phyloP scores from a whole-genome alignment of 1,284 basidiomycete genomes.

The Psilocybe mexicana region DNA sequence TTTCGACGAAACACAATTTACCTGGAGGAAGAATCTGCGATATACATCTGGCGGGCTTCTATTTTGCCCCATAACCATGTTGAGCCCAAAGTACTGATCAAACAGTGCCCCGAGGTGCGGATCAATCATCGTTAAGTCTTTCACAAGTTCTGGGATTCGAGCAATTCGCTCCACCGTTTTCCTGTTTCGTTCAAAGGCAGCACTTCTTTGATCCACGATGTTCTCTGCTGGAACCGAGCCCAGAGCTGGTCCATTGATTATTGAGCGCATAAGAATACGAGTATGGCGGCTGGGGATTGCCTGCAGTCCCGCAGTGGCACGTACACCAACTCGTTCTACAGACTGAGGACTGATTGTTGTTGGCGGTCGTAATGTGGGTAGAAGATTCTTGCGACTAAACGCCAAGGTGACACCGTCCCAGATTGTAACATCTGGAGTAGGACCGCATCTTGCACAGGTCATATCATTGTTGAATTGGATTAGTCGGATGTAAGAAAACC shows the following conservation, averaged over 20 bases:
- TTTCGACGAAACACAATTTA: background rate
- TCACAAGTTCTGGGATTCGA: background rate
- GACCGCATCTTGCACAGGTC: constrained; percentile 22
- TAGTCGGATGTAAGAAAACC: constrained; percentile 26
- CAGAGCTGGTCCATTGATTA: background rate
- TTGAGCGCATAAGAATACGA: background rate
- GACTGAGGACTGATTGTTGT: constrained; percentile 8
- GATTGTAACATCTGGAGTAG: constrained; percentile 24
- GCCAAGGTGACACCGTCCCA: constrained; percentile 30
- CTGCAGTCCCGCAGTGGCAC: background rate
- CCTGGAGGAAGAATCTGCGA: background rate
- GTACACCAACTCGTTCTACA: background rate
- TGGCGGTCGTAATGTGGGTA: constrained; percentile 19
- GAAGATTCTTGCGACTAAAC: constrained; percentile 22
- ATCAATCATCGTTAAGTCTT: background rate
- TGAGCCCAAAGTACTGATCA: background rate
- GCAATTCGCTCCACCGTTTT: background rate
- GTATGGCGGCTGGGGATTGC: background rate
- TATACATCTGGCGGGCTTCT: background rate
- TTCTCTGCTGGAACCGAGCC: background rate
- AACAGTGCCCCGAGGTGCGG: background rate
- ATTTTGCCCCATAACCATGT: background rate
- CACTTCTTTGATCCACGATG: background rate
- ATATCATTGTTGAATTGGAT: constrained; percentile 22
- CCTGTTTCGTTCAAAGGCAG: background rate